Evolutionary conservation across 495 filamentous ascomycete species (phyloP), one percentile per base, ranked within the genome.

Genomic region (Podospora pseudopauciseta): DNA sequence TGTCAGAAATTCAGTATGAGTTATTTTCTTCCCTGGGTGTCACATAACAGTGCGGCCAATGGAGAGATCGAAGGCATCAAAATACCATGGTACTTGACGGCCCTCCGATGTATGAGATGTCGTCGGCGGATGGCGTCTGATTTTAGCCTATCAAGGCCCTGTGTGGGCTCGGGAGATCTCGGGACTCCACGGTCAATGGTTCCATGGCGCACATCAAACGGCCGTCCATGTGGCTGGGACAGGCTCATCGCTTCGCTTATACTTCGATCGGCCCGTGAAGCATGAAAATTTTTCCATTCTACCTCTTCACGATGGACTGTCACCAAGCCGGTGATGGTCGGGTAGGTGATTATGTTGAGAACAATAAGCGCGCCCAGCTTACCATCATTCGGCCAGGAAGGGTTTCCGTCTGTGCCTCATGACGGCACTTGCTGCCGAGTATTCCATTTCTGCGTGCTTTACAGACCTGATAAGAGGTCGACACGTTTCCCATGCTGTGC

Each of bases 141-240:
- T n/a, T 71, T 71, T 71, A 71, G 69, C 69, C 66, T 71, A 71
- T 71, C 69, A 65, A 71, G 49, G 26, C 49, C 68, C 65, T 39
- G 59, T 57, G 34, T 65, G 23, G 39, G 15, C 15, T 68, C 69
- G 69, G 69, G 58, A 71, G 56, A 71, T 71, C 26, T 68, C 69
- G 69, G 69, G 63, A 63, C 44, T 63, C 18, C 58, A 23, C 13
- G 56, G 5, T 20, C 63, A 19, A 19, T 69, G 58, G 54, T 34
- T 16, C 57, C 27, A 44, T 58, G 54, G 30, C 57, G 39, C 63
- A 65, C 32, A 44, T 59, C 39, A 63, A 65, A 67, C 62, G 26
- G 32, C 54, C 54, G 30, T 55, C 68, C 65, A 61, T 63, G 62
- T 13, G 49, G 63, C 59, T 65, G 63, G 56, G 65, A 39, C 64